A percentile compares a stretch with the other conserved stretches of the same genome.
Conservation (phyloP, 345 rosid species). For the Nasturtium officinale region DNA sequence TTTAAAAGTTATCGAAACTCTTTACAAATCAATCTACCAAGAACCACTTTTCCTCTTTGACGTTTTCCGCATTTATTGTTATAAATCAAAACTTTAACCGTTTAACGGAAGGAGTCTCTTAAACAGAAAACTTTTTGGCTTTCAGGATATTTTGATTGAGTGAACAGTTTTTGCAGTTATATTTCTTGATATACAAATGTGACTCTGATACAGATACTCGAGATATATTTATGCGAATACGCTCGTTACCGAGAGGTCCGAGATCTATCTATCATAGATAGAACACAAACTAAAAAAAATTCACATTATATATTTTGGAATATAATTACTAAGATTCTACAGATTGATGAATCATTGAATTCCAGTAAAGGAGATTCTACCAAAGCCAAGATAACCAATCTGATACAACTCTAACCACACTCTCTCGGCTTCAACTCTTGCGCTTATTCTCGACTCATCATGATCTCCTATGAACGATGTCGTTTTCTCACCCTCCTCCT, state of each 20-base stretch:
- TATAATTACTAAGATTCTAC: slow-evolving; percentile 4
- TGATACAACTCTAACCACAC: slow-evolving; percentile 79
- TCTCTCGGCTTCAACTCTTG: slow-evolving; percentile 61
- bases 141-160: background rate
- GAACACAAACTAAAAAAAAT: slow-evolving; percentile 6
- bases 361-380: slow-evolving; percentile 80
- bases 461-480: slow-evolving; percentile 34
- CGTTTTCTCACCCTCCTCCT: slow-evolving; percentile 31
- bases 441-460: slow-evolving; percentile 46
- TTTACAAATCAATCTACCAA: background rate
- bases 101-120: background rate
- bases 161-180: slow-evolving; percentile 4
- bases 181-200: background rate
- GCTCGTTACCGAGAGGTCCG: background rate
- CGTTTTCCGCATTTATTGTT: background rate
- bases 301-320: slow-evolving; percentile 17
- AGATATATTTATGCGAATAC: background rate
- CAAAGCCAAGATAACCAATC: slow-evolving; percentile 85
- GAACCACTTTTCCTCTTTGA: background rate
- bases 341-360: slow-evolving; percentile 28
- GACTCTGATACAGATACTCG: background rate
- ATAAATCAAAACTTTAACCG: background rate
- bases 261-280: background rate
- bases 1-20: background rate
- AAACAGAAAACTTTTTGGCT: background rate